Evolutionary conservation across 2,329 filamentous ascomycete species (phyloP).

Genomic region (Alternaria arborescens): DNA sequence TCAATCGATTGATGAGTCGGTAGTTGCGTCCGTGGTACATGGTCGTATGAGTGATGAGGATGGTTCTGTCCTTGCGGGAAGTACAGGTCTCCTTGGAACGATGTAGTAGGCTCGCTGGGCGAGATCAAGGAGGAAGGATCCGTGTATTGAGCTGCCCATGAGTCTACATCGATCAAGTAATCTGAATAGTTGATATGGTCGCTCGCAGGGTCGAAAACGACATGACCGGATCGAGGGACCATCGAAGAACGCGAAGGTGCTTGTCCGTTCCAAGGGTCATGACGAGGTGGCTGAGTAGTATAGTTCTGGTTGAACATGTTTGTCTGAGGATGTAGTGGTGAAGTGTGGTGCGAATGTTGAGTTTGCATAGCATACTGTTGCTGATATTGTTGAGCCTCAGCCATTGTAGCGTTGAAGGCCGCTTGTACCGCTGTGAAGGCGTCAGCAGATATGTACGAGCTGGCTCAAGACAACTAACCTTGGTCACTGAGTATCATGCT

Average conservation of each 20-base stretch:
- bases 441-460: constrained; percentile 20
- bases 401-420: constrained; percentile 33
- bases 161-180: constrained; percentile 31
- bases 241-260: constrained; percentile 38
- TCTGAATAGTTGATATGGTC: constrained; percentile 34
- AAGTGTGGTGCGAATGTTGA: constrained; percentile 27
- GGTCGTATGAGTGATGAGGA: constrained; percentile 22
- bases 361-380: constrained; percentile 28
- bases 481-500: constrained; percentile 36
- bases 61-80: constrained; percentile 25
- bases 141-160: constrained; percentile 39
- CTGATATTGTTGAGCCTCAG: constrained; percentile 32
- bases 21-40: constrained; percentile 20
- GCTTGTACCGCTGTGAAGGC: constrained; percentile 33
- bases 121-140: constrained; percentile 39
- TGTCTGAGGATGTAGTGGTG: constrained; percentile 29
- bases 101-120: constrained; percentile 37
- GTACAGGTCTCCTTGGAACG: constrained; percentile 36
- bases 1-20: constrained; percentile 32
- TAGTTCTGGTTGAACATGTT: constrained; percentile 33
- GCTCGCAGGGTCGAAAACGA: constrained; percentile 43
- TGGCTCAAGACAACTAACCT: constrained; percentile 23
- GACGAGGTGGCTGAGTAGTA: constrained; percentile 33
- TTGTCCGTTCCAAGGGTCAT: constrained; percentile 46
- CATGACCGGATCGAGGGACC: constrained; percentile 37